phyloP scores from a whole-genome alignment of 2,329 filamentous ascomycete species.

The Colletotrichum sp. region DNA sequence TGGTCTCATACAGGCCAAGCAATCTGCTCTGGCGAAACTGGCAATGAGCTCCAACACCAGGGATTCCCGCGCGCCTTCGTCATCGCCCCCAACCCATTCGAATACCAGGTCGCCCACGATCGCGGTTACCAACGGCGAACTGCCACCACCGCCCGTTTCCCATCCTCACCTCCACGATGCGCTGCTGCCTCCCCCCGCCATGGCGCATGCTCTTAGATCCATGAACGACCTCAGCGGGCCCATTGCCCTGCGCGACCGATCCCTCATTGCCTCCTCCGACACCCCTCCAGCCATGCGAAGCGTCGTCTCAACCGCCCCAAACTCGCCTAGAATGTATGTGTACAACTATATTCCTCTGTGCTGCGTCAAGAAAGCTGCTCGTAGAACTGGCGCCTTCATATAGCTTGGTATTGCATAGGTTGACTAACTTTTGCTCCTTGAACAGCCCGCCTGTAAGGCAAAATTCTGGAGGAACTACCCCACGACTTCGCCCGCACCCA shows the following conservation, averaged over 20 bases:
- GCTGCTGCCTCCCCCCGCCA: constrained; percentile 33
- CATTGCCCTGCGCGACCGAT: constrained; percentile 31
- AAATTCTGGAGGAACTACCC: constrained; percentile 79
- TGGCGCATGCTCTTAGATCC: constrained; percentile 46
- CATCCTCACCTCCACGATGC: constrained; percentile 27
- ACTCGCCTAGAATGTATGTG: constrained; percentile 63
- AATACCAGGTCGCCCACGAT: background rate
- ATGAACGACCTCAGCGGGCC: constrained; percentile 45
- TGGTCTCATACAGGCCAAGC: constrained; percentile 38
- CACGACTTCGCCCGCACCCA: constrained; percentile 79
- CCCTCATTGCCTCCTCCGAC: constrained; percentile 34
- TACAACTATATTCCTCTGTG: background rate
- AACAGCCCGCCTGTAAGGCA: constrained; percentile 70
- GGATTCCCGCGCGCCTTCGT: constrained; percentile 9
- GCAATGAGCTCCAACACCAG: constrained; percentile 46
- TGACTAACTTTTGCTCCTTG: constrained; percentile 25
- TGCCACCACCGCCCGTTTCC: constrained; percentile 29
- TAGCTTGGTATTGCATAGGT: background rate
- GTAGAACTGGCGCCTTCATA: background rate
- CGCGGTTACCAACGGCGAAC: constrained; percentile 1
- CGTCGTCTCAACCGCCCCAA: constrained; percentile 62
- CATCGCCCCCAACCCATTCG: constrained; percentile 34
- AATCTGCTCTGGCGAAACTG: constrained; percentile 47
- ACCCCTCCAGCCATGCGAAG: constrained; percentile 63
- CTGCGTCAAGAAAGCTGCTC: background rate